Evolutionary conservation across 148 eudicot species (phyloP), one percentile per base, ranked within the genome.

Genomic region (Vaccinium macrocarpon): DNA sequence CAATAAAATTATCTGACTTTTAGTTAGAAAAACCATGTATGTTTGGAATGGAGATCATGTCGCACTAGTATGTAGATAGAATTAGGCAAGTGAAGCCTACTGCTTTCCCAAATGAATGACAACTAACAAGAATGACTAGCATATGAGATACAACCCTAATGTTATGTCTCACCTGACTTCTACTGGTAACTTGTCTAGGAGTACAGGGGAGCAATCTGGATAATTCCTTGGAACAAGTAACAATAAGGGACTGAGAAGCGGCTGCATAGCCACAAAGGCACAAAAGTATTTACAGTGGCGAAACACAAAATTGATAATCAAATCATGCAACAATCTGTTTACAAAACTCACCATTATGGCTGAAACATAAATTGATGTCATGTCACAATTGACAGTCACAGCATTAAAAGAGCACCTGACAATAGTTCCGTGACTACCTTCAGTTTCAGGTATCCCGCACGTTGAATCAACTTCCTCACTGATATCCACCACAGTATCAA

Each of bases 151-250:
- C 10, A 68, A 66, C 7, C 35, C 15, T 8, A 16, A 68, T 50
- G 53, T 14, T n/a, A 79, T 32, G 68, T 79, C 87, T 88, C 86
- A 95, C 98, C 98, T 93, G 86, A 89, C 89, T 84, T 90, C 91
- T 78, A 86, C 92, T 23, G 97, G 96, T 82, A 95, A 91, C 88
- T 94, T 92, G 86, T 95, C 97, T 90, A 95, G 76, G 84, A 95
- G 87, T 70, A 92, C 78, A 38, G 97, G 98, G 80, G 95, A 93
- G 84, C 91, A 92, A 87, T 91, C 89, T 76, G 98, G 98, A 89
- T 95, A 95, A 87, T 92, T 93, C 51, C 86, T 89, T 56, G 98
- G 98, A 90, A 95, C 88, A 74, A 95, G 92, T 89, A 95, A 76
- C 81, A 87, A 83, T 74, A 95, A 86, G 80, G 97, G 98, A 87